A percentile compares a stretch with the other conserved stretches of the same genome.
Conservation (phyloP, 139 green algal genomes). For the Chlorella sp. region DNA sequence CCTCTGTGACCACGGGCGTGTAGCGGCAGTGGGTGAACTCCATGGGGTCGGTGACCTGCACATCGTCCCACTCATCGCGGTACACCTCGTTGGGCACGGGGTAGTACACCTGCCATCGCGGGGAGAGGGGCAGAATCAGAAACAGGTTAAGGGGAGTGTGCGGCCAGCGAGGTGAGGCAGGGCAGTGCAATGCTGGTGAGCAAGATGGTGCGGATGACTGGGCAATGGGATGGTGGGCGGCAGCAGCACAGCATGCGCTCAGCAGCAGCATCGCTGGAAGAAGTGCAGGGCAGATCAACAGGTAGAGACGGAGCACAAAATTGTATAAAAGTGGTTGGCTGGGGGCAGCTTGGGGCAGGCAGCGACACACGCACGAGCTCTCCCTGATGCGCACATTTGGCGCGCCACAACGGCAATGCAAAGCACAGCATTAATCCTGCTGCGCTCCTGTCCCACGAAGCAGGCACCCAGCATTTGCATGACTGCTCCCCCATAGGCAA, state of each 20-base stretch:
- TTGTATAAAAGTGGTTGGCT: too few relatives aligned
- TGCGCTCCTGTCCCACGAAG: too few relatives aligned
- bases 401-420: too few relatives aligned
- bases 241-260: not conserved
- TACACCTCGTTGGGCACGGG: slow-evolving; percentile 54
- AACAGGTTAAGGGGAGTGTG: not conserved
- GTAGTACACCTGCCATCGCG: slow-evolving; percentile 41
- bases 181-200: too few relatives aligned
- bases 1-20: slow-evolving; percentile 53
- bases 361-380: too few relatives aligned
- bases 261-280: not conserved
- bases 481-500: not conserved
- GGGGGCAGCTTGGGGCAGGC: too few relatives aligned
- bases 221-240: not conserved
- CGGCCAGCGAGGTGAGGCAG: not conserved
- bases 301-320: too few relatives aligned
- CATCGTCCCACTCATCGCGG: slow-evolving; percentile 53
- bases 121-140: not conserved
- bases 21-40: slow-evolving; percentile 56
- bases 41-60: slow-evolving; percentile 48
- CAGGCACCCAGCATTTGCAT: not conserved
- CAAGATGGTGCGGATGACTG: not conserved
- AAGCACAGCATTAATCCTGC: too few relatives aligned
- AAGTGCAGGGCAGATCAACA: not conserved
- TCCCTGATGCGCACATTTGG: too few relatives aligned